A percentile compares a stretch with the other conserved stretches of the same genome.
These are phyloP conservation scores for Chlorophyllum brunneum DNA, from an alignment of 768 basidiomycete genomes.

Conservation along the genomic window DNA sequence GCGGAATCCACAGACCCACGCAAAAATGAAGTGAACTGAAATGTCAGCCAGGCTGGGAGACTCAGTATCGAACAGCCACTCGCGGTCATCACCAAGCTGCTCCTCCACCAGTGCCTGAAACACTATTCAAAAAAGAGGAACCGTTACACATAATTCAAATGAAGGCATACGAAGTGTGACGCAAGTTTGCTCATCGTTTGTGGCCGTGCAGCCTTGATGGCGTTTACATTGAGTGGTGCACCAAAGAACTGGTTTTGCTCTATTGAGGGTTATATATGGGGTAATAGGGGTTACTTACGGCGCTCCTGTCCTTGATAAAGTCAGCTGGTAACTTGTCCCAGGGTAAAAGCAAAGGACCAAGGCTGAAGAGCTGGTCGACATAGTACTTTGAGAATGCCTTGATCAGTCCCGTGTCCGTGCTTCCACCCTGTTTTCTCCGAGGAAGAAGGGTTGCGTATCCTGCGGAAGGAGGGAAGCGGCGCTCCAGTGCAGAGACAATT, in stretches of 20 bases:
- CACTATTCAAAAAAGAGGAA: not conserved
- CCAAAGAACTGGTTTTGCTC: constrained; percentile 26
- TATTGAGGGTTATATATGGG: not conserved
- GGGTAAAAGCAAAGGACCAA: constrained; percentile 37
- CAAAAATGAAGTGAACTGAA: constrained; percentile 43
- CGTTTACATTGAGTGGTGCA: constrained; percentile 34
- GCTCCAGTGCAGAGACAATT: constrained; percentile 48
- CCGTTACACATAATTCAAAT: not conserved
- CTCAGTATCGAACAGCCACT: constrained; percentile 57
- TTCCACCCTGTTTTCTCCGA: constrained; percentile 34
- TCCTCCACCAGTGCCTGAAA: constrained; percentile 30
- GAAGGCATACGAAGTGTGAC: constrained; percentile 40
- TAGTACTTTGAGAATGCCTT: constrained; percentile 46
- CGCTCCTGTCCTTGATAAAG: constrained; percentile 47
- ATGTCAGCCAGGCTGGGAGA: constrained; percentile 50
- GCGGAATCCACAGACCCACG: constrained; percentile 39
- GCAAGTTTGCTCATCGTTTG: constrained; percentile 34
- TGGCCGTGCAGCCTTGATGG: constrained; percentile 28
- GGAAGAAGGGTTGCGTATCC: constrained; percentile 50
- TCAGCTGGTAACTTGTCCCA: constrained; percentile 43
- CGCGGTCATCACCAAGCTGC: constrained; percentile 48
- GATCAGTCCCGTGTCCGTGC: constrained; percentile 41
- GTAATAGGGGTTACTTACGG: constrained; percentile 26
- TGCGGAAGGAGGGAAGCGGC: constrained; percentile 46
- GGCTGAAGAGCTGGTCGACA: constrained; percentile 41